These are phyloP conservation scores for Cercospora brassicicola DNA, from an alignment of 2,329 filamentous ascomycete genomes.

Conservation along the genomic window DNA sequence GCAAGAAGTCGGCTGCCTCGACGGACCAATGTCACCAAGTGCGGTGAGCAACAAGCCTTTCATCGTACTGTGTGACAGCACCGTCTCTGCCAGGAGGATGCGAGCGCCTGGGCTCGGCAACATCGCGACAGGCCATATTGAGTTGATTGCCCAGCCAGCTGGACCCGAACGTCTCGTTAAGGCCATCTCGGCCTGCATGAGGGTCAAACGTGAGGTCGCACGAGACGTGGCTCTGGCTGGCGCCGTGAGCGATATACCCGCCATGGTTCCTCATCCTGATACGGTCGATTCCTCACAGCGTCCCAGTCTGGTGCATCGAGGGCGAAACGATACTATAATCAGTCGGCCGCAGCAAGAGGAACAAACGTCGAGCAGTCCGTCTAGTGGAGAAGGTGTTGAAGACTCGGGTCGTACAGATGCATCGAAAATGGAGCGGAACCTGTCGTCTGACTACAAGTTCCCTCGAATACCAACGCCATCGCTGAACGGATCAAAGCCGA, in stretches of 20 bases:
- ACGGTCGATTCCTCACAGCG: not conserved
- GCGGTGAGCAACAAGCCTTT: slow-evolving; percentile 28
- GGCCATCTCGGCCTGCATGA: slow-evolving; percentile 27
- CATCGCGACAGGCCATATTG: slow-evolving; percentile 26
- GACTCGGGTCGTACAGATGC: not conserved
- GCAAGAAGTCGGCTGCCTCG: slow-evolving; percentile 16
- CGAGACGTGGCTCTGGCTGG: slow-evolving; percentile 14
- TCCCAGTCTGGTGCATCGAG: slow-evolving; percentile 9
- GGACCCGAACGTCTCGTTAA: slow-evolving; percentile 29
- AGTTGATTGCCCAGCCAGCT: slow-evolving; percentile 32
- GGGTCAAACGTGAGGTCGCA: slow-evolving; percentile 12
- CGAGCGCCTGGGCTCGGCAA: slow-evolving; percentile 23
- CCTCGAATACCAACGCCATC: slow-evolving; percentile 26
- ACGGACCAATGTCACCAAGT: slow-evolving; percentile 21
- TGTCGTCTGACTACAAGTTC: slow-evolving; percentile 26
- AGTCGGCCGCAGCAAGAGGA: not conserved
- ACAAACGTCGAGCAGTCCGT: slow-evolving; percentile 6
- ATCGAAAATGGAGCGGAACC: slow-evolving; percentile 17
- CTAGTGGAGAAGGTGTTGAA: not conserved
- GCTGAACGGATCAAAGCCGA: slow-evolving; percentile 21
- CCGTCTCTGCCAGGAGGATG: slow-evolving; percentile 28
- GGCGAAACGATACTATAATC: slow-evolving; percentile 14
- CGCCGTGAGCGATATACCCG: slow-evolving; percentile 18
- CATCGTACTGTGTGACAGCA: slow-evolving; percentile 32
- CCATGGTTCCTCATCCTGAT: slow-evolving; percentile 17